Percentiles rank a stretch among this genome's conserved stretches.
These are phyloP conservation scores for Persicaria tinctoria DNA, from an alignment of 148 eudicot species.

Conservation along the genomic window DNA sequence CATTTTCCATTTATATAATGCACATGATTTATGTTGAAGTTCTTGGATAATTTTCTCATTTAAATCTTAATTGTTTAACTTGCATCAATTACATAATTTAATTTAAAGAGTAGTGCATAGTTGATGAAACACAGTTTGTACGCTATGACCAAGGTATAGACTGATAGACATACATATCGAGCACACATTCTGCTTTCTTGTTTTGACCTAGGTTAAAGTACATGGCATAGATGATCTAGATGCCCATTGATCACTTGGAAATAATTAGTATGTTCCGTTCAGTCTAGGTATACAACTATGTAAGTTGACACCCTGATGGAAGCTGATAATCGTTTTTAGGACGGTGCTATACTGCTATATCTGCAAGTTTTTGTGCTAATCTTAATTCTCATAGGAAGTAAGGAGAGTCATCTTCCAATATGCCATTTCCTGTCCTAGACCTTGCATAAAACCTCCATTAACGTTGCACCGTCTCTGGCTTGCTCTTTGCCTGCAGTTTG, in stretches of 20 bases:
- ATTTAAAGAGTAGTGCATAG: too few species aligned
- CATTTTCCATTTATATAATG: not conserved
- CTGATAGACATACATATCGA: too few species aligned
- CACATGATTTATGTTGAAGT: too few species aligned
- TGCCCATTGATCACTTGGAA: not conserved
- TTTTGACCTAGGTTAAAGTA: not conserved
- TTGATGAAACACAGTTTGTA: too few species aligned
- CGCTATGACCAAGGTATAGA: too few species aligned
- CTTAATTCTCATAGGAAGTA: too few species aligned
- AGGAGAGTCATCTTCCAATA: not conserved
- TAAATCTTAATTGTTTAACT: too few species aligned
- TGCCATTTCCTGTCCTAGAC: not conserved
- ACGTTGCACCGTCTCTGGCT: not conserved
- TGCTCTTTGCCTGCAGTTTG: slow-evolving; percentile 33
- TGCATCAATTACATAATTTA: not conserved
- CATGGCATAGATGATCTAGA: not conserved
- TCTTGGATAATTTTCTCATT: too few species aligned
- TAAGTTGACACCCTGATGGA: not conserved
- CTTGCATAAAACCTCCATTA: not conserved
- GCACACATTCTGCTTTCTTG: not conserved
- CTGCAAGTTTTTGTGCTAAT: not conserved
- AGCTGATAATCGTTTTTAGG: not conserved
- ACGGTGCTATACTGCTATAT: too few species aligned
- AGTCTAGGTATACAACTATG: not conserved
- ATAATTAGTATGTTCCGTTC: not conserved